Evolutionary conservation across 805 yeast genomes (phyloP).

Genomic region (Wickerhamiella hasegawae): DNA sequence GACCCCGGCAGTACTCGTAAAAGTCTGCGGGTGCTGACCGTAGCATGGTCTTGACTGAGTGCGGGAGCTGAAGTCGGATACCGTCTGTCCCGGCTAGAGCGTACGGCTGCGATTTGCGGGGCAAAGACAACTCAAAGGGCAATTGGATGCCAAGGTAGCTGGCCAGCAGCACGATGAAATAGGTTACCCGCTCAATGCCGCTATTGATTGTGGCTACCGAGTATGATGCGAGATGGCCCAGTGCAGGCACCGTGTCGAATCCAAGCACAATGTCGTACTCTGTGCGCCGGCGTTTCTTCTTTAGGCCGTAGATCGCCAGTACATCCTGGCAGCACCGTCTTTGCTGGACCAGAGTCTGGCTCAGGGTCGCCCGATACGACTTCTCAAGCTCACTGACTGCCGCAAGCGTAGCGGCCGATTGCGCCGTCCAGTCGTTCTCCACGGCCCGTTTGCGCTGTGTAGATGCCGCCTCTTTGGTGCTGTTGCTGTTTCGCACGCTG

Average conservation of each 20-base stretch:
- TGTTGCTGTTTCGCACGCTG: neutral
- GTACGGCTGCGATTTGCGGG: conserved; percentile 14
- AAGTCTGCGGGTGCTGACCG: conserved; percentile 18
- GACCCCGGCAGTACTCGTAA: conserved; percentile 17
- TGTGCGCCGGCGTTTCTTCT: conserved; percentile 10
- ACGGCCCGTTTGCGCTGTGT: neutral
- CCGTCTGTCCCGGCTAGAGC: conserved; percentile 12
- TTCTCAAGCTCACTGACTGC: conserved; percentile 8
- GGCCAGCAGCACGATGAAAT: conserved; percentile 17
- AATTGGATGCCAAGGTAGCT: conserved; percentile 19
- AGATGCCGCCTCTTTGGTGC: neutral
- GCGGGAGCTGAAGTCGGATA: conserved; percentile 8
- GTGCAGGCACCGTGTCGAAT: conserved; percentile 19
- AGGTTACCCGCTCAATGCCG: conserved; percentile 21
- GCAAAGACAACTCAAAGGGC: conserved; percentile 19
- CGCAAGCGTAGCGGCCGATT: neutral
- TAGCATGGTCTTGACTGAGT: conserved; percentile 16
- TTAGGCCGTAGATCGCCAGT: conserved; percentile 12
- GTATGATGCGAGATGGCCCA: conserved; percentile 17
- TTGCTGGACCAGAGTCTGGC: conserved; percentile 12
- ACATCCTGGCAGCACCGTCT: conserved; percentile 12
- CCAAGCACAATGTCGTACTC: conserved; percentile 20
- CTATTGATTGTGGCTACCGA: conserved; percentile 17
- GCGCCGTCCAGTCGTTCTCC: neutral
- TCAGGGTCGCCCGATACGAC: conserved; percentile 11